phyloP scores from a whole-genome alignment of 768 basidiomycete genomes.

The Lactarius psammicola region DNA sequence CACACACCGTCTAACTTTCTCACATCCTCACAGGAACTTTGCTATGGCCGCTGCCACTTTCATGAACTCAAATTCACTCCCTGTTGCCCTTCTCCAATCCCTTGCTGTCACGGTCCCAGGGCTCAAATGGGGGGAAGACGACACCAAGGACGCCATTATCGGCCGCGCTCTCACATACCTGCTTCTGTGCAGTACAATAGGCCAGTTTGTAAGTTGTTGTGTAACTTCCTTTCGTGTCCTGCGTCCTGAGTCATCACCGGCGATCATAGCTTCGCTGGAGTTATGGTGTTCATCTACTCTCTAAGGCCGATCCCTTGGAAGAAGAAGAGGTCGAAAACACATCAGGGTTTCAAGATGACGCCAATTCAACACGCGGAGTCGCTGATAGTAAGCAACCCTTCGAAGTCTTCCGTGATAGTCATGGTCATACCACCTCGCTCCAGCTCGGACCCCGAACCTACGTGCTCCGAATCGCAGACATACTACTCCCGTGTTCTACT shows the following conservation, averaged over 20 bases:
- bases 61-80: constrained; percentile 94
- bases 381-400: background rate
- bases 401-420: background rate
- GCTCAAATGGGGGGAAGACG: constrained; percentile 77
- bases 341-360: background rate
- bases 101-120: constrained; percentile 80
- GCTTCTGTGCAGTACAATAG: constrained; percentile 90
- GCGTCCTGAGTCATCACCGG: background rate
- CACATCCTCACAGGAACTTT: constrained; percentile 52
- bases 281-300: constrained; percentile 81
- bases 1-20: too few species aligned
- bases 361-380: background rate
- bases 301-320: constrained; percentile 48
- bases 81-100: constrained; percentile 91
- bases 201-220: constrained; percentile 75
- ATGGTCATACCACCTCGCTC: background rate
- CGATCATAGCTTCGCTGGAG: constrained; percentile 78
- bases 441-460: background rate
- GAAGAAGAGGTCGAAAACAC: constrained; percentile 38
- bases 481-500: constrained; percentile 51
- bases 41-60: constrained; percentile 83
- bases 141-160: constrained; percentile 85
- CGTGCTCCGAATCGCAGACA: constrained; percentile 23
- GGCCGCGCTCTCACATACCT: constrained; percentile 88
- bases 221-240: background rate